Evolutionary conservation across 352 stramenopile genomes (phyloP).

Genomic region (Globisporangium iwayamae): DNA sequence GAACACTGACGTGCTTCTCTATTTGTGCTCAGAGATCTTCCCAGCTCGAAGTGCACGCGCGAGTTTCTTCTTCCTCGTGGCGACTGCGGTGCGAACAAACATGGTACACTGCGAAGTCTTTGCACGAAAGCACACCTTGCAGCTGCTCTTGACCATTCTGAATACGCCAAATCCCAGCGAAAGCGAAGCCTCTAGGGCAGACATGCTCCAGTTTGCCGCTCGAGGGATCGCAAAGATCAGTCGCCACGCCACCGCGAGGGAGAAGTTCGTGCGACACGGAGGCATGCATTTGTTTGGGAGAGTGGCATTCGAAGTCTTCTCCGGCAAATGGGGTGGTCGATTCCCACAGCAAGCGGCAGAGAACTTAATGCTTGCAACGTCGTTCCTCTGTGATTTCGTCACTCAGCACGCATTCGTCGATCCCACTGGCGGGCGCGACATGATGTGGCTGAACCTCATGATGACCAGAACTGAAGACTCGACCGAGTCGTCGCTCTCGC

Average conservation of each 20-base stretch:
- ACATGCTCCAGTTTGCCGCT: slow-evolving; percentile 23
- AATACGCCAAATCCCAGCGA: neutral
- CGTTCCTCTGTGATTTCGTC: slow-evolving; percentile 27
- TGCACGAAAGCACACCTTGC: slow-evolving; percentile 21
- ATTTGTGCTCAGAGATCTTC: slow-evolving; percentile 17
- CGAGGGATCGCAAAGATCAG: slow-evolving; percentile 27
- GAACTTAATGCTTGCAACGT: slow-evolving; percentile 25
- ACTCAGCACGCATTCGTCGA: slow-evolving; percentile 5
- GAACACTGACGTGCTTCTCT: slow-evolving; percentile 25
- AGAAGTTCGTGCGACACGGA: slow-evolving; percentile 26
- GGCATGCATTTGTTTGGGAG: slow-evolving; percentile 21
- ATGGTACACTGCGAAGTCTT: slow-evolving; percentile 30
- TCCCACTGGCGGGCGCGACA: neutral
- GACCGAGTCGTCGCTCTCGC: neutral
- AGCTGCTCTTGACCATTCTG: slow-evolving; percentile 14
- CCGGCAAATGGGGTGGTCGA: neutral
- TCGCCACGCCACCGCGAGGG: slow-evolving; percentile 9
- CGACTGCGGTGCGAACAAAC: slow-evolving; percentile 22
- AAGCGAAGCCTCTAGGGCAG: slow-evolving; percentile 9
- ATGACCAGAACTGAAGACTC: neutral
- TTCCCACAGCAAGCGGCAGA: slow-evolving; percentile 15
- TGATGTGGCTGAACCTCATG: slow-evolving; percentile 10
- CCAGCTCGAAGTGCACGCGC: slow-evolving; percentile 14
- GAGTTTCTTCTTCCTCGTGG: slow-evolving; percentile 28
- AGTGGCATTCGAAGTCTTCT: slow-evolving; percentile 19